Conservation (phyloP, 495 filamentous ascomycete genomes). For the Rhypophila decipiens region DNA sequence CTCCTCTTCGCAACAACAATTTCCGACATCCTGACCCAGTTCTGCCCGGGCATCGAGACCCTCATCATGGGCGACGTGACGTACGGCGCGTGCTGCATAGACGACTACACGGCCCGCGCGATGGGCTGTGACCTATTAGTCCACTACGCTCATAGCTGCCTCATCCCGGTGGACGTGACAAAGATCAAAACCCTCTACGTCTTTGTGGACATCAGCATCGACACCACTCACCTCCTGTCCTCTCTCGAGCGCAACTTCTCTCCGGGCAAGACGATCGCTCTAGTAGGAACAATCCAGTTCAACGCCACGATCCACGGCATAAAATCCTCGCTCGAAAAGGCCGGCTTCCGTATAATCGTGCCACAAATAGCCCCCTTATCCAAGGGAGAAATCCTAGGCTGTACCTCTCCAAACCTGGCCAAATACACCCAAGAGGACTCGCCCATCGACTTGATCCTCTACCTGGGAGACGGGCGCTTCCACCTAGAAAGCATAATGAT, state of each 20-base stretch:
- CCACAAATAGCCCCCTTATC: conserved; percentile 90
- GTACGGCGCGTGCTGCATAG: conserved; percentile 97
- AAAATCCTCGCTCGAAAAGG: conserved; percentile 63
- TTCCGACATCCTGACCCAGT: conserved; percentile 90
- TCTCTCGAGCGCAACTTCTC: conserved; percentile 87
- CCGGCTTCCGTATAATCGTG: conserved; percentile 76
- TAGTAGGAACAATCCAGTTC: conserved; percentile 98
- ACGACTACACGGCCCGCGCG: conserved; percentile 93
- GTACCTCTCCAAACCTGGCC: conserved; percentile 76
- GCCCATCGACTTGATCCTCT: conserved; percentile 72
- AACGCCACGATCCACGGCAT: conserved; percentile 90
- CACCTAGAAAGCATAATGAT: conserved; percentile 99
- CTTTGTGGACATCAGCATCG: conserved; percentile 96
- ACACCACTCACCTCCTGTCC: conserved; percentile 74
- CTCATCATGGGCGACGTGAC: conserved; percentile 99
- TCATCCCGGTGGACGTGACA: conserved; percentile 93
- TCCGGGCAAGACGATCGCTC: conserved; percentile 75
- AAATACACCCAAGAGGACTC: conserved; percentile 32
- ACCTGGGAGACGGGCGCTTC: conserved; percentile 93
- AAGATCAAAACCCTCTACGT: conserved; percentile 95
- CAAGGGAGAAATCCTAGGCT: conserved; percentile 92
- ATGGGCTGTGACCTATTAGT: conserved; percentile 92
- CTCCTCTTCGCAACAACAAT: conserved; percentile 96
- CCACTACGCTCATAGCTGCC: conserved; percentile 93
- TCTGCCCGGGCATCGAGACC: conserved; percentile 85